Evolutionary conservation across 768 basidiomycete species (phyloP), one percentile per base, ranked within the genome.

Genomic region (Piloderma croceum): DNA sequence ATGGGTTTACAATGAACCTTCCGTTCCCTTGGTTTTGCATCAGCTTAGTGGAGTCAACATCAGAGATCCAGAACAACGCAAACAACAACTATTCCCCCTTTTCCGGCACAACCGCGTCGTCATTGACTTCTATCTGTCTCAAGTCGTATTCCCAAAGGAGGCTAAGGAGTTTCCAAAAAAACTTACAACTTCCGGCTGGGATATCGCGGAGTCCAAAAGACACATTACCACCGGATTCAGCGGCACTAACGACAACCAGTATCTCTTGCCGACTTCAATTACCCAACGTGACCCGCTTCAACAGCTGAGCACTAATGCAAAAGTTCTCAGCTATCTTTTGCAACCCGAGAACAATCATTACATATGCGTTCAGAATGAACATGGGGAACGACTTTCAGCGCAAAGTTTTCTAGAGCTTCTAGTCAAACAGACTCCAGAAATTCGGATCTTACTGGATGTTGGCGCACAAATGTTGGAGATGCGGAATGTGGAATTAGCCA

Each of bases 381-480:
- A 52, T 13, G 49, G 45, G 46, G 57, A 45, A 17, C 42, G 25
- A 1, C 46, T 55, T 11, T 54, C 53, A 5, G 51, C 59, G 2
- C 3, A 11, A 1, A 45, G 59, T 13, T 53, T 69, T 37, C 45
- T 73, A 15, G 13, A 48, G 2, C 41, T 57, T 17, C 13, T 78
- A 3, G 59, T 62, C 9, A n/a, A 41, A 1, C 62, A 71, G 45
- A 39, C 39, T 1, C 68, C n/a, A n/a, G n/a, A 58, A 15, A 59
- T 77, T 20, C 61, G 61, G 18, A 73, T 77, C 5, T 52, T 78
- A 15, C 53, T 78, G 13, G 76, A 78, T 32, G 74, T 78, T 11
- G 77, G 76, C 3, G 76, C 76, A 0, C 76, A 78, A 44, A 71
- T 79, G 57, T 54, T 78, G 7, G 75, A 78, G 34, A 56, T 74